phyloP scores from a whole-genome alignment of 1,139 yeast genomes.

The Schwanniomyces etchellsii region DNA sequence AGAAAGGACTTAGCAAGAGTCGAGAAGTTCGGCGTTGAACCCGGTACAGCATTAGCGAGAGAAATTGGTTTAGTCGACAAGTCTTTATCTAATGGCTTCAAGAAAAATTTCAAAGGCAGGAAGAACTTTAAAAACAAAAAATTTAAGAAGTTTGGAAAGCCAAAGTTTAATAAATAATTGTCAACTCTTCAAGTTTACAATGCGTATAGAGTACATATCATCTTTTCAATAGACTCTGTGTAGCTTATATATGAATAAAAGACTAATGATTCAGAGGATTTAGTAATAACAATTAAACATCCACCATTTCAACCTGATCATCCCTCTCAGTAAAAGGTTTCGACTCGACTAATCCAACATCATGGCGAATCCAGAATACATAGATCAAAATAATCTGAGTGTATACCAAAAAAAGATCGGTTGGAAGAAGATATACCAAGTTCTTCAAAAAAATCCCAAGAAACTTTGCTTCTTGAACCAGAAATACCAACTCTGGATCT shows the following conservation, averaged over 20 bases:
- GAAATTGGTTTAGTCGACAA: conserved; percentile 55
- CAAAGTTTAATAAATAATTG: conserved; percentile 4
- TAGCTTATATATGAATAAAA: too few species aligned
- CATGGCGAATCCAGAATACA: conserved; percentile 30
- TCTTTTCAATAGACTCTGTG: too few species aligned
- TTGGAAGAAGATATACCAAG: neutral
- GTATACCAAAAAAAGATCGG: conserved; percentile 7
- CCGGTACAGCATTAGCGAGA: conserved; percentile 60
- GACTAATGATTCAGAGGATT: too few species aligned
- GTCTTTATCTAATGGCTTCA: conserved; percentile 19
- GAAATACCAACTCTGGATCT: neutral
- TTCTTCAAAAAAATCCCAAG: neutral
- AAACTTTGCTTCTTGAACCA: neutral
- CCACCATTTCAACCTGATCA: too few species aligned
- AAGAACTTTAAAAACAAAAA: conserved; percentile 9
- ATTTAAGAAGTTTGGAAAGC: conserved; percentile 8
- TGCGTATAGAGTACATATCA: too few species aligned
- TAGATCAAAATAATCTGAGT: conserved; percentile 18
- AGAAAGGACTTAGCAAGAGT: conserved; percentile 63
- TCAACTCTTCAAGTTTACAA: too few species aligned
- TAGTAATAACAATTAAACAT: too few species aligned
- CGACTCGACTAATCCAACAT: conserved; percentile 17
- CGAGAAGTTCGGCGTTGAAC: conserved; percentile 78
- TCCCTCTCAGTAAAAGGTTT: too few species aligned
- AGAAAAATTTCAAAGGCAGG: conserved; percentile 9